Base-by-base conservation (phyloP, 495 filamentous ascomycete species). In the Paragyromitra xinjiangensis region DNA sequence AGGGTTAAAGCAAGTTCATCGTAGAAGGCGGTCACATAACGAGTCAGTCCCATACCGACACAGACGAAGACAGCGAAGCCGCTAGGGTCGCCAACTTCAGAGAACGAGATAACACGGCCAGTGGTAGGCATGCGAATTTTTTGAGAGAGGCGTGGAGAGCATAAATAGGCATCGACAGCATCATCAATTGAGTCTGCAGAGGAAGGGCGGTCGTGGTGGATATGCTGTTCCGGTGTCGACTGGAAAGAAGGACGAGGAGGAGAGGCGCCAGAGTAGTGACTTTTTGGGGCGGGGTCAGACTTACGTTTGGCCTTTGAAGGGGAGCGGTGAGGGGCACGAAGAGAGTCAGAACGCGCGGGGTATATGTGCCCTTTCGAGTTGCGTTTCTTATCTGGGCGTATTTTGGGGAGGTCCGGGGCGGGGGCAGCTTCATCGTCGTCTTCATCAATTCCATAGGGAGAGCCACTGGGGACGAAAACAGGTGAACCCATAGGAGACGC, bases 11-110 rank as follows among this genome's bases (percentile, higher is more conserved):
- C 95, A 72, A 99, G 87, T 82, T 99, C 95, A 83, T 99, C 95
- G 80, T 99, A 99, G 80, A 99, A 99, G 5, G 94, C 94, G 77
- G 92, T 97, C 66, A 99, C 90, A 82, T 97, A 98, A 82, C 95
- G 90, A 6, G 95, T 99, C 69, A 99, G 83, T 1, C 95, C 95
- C 95, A 99, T 99, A 39, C 95, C 95, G 9, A 99, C 93, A 83
- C 96, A 99, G 83, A 94, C 95, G 56, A 99, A 93, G 26, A 99
- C 93, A 7, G 94, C 95, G 81, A 91, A 94, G 9, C 95, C 95
- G 64, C 93, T 89, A 0, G 94, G 92, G 81, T 98, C 93, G 24
- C 95, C 95, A 22, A 99, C 95, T 84, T 99, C 96, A 0, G 95
- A 97, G 83, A 97, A 99, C 22, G 92, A 95, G 77, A 99, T 97